Evolutionary conservation across 371 early-diverging fungal genomes (phyloP).

Genomic region (Lichtheimia corymbifera): DNA sequence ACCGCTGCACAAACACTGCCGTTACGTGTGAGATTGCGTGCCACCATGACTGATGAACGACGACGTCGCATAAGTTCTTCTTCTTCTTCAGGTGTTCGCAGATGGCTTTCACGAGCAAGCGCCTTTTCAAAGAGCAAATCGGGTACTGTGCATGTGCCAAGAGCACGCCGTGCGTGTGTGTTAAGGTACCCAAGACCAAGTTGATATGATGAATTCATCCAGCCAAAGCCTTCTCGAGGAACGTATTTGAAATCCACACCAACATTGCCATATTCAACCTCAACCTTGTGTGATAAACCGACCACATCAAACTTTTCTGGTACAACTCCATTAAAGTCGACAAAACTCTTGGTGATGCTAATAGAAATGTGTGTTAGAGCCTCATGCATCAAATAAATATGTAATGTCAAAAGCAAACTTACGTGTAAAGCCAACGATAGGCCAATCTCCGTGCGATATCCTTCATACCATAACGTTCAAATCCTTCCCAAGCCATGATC

Average conservation of each 20-base stretch:
- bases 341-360: conserved; percentile 88
- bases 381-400: no score
- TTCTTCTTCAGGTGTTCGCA: conserved; percentile 6
- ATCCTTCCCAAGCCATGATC: conserved; percentile 89
- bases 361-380: no score
- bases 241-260: conserved; percentile 93
- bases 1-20: conserved; percentile 33
- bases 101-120: conserved; percentile 4
- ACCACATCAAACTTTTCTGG: conserved; percentile 96
- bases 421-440: conserved; percentile 91
- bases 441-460: conserved; percentile 74
- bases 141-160: conserved; percentile 84
- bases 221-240: conserved; percentile 96
- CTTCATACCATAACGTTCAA: conserved; percentile 73
- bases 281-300: conserved; percentile 82
- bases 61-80: conserved; percentile 8
- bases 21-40: conserved; percentile 34
- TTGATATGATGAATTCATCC: conserved; percentile 95
- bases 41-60: conserved; percentile 19
- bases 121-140: conserved; percentile 59
- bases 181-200: conserved; percentile 79
- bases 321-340: conserved; percentile 96
- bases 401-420: conserved; percentile 17
- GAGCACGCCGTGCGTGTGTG: conserved; percentile 70
- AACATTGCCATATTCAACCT: conserved; percentile 95